Base-by-base conservation (phyloP, 768 basidiomycete species). In the Auriscalpium vulgare region DNA sequence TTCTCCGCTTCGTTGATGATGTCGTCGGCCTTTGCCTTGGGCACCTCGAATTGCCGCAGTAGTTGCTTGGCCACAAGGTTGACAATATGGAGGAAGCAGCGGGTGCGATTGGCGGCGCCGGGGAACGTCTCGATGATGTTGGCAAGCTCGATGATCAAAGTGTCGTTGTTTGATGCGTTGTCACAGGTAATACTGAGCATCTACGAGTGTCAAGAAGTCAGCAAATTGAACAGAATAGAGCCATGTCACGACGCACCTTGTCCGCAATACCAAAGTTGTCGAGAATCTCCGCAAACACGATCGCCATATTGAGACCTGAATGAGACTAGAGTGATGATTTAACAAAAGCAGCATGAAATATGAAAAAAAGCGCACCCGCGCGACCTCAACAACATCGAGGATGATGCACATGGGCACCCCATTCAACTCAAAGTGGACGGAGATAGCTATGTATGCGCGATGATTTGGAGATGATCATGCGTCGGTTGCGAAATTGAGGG, bases 41-140 rank as follows among this genome's bases (percentile, higher is more conserved):
- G 56, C 10, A 68, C 50, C 23, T 77, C 71, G 62, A 77, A 78
- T 51, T 66, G 61, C 0, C 53, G 2, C 0, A 76, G 29, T 0
- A 75, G 17, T 0, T 56, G 61, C 47, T 74, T 72, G 0, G 70
- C 74, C 0, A 72, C 60, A 0, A 78, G 61, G 43, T 72, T 75
- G 14, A 76, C 29, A 6, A 73, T 62, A 49, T 78, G 77, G 0
- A 61, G 55, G 51, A 79, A 75, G 54, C 77, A 79, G 0, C 64
- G 46, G 0, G 65, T 66, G 0, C 61, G 68, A n/a, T 64, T 71
- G 0, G 54, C 60, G 0, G 21, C 9, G 0, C 70, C 69, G 3
- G 56, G 54, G 46, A 70, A 73, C 0, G 10, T n/a, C 0, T 23
- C 21, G 0, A 78, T 8, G 3, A 64, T 46, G 0, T 61, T 19